Percentiles rank a stretch among this genome's conserved stretches.
Conservation (phyloP, 2,329 filamentous ascomycete genomes). For the Metarhizium guizhouense region DNA sequence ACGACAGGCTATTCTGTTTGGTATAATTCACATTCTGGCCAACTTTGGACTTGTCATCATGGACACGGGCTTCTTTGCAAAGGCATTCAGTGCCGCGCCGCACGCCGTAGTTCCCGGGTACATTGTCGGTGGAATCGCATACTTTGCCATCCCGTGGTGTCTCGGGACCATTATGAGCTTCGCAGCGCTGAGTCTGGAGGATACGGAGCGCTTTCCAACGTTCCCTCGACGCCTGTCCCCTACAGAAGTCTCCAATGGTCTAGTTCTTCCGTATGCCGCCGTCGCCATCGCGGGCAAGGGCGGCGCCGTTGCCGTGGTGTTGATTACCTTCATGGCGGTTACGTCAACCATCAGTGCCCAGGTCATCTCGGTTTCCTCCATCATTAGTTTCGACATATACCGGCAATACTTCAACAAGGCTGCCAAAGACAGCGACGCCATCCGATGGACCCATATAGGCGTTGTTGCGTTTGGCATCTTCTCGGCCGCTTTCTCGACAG, state of each 20-base stretch:
- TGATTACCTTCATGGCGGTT: slow-evolving; percentile 72
- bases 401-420: slow-evolving; percentile 36
- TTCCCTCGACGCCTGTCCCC: slow-evolving; percentile 47
- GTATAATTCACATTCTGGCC: slow-evolving; percentile 26
- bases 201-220: slow-evolving; percentile 40
- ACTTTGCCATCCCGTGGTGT: slow-evolving; percentile 45
- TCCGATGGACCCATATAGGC: slow-evolving; percentile 41
- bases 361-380: slow-evolving; percentile 43
- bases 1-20: slow-evolving; percentile 36
- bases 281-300: slow-evolving; percentile 60
- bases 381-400: slow-evolving; percentile 46
- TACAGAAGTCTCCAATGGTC: slow-evolving; percentile 55
- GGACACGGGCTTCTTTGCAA: slow-evolving; percentile 45
- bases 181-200: slow-evolving; percentile 37
- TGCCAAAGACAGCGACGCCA: slow-evolving; percentile 38
- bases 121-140: slow-evolving; percentile 42
- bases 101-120: slow-evolving; percentile 33
- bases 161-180: slow-evolving; percentile 42
- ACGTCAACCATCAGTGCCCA: slow-evolving; percentile 47
- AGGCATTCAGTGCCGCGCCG: slow-evolving; percentile 39
- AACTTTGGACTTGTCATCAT: slow-evolving; percentile 40
- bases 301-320: slow-evolving; percentile 57
- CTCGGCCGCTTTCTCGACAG: slow-evolving; percentile 1
- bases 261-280: slow-evolving; percentile 60
- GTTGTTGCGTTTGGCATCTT: slow-evolving; percentile 44